Evolutionary conservation across 2,329 filamentous ascomycete genomes (phyloP).

Genomic region (Meredithiella fracta): DNA sequence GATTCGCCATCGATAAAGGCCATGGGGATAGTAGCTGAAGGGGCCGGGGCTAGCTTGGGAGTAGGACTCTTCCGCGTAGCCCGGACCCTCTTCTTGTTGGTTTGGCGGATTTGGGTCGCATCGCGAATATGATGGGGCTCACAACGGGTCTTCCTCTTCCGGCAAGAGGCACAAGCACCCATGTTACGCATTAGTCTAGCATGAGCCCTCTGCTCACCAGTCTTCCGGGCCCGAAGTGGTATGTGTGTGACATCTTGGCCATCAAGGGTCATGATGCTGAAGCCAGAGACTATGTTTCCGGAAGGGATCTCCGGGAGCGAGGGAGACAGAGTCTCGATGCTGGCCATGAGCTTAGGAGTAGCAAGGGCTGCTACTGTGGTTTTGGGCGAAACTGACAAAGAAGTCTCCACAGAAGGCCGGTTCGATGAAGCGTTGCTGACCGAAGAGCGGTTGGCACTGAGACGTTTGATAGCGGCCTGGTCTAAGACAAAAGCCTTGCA

Average conservation of each 20-base stretch:
- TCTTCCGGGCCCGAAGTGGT: constrained; percentile 46
- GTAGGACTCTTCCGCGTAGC: background rate
- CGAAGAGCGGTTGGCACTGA: background rate
- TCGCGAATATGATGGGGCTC: constrained; percentile 38
- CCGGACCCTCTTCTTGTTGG: background rate
- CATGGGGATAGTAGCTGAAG: background rate
- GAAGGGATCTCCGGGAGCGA: background rate
- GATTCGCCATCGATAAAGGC: background rate
- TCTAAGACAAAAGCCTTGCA: constrained; percentile 31
- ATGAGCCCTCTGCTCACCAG: constrained; percentile 51
- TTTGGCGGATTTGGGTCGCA: background rate
- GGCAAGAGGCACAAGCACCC: constrained; percentile 48
- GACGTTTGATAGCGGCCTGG: constrained; percentile 23
- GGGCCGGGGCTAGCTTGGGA: background rate
- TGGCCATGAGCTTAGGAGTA: no score
- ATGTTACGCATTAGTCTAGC: constrained; percentile 51
- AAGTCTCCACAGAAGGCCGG: no score
- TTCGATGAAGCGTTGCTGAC: no score
- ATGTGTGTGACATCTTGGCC: constrained; percentile 46
- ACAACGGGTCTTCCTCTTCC: constrained; percentile 46
- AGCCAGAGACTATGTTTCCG: constrained; percentile 33
- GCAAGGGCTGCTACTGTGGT: no score
- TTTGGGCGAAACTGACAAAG: no score
- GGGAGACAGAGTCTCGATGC: background rate
- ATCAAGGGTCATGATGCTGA: constrained; percentile 51